A percentile compares a stretch with the other conserved stretches of the same genome.
Conservation (phyloP, 2,329 filamentous ascomycete species). For the Paracoccidioides lutzii region DNA sequence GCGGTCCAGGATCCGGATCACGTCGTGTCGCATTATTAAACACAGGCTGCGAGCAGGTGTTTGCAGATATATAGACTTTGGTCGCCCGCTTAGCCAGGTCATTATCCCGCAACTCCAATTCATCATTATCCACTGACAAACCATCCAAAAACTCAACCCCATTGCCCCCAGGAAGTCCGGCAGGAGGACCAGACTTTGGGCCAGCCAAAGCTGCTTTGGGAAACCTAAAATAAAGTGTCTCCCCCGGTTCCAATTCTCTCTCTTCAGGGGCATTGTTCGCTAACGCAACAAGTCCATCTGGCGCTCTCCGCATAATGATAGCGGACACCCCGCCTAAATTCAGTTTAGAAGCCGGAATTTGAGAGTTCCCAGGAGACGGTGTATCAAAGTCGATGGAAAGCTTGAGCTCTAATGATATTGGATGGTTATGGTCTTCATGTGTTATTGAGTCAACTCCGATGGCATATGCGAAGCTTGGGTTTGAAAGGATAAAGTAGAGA, state of each 20-base stretch:
- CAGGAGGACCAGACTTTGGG: constrained; percentile 24
- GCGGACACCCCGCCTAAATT: constrained; percentile 20
- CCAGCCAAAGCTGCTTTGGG: constrained; percentile 42
- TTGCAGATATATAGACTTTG: constrained; percentile 67
- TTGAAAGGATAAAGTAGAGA: constrained; percentile 49
- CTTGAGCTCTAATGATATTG: constrained; percentile 28
- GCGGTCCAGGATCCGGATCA: constrained; percentile 36
- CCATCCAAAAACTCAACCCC: constrained; percentile 14
- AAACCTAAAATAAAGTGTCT: constrained; percentile 52
- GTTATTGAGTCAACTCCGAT: constrained; percentile 39
- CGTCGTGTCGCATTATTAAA: constrained; percentile 40
- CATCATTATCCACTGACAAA: constrained; percentile 11
- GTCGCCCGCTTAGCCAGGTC: constrained; percentile 22
- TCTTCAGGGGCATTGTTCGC: constrained; percentile 52
- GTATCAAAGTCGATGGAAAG: not conserved
- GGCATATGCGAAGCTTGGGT: constrained; percentile 49
- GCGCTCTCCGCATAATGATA: constrained; percentile 45
- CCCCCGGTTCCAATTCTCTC: constrained; percentile 50
- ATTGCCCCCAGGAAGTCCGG: constrained; percentile 7
- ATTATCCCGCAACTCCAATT: constrained; percentile 13
- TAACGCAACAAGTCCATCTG: constrained; percentile 37
- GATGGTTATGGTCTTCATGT: constrained; percentile 36
- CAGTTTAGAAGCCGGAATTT: constrained; percentile 15
- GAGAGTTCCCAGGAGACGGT: not conserved
- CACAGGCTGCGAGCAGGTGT: constrained; percentile 67